Evolutionary conservation across 768 basidiomycete species (phyloP).

Genomic region (Chalciporus chontae): DNA sequence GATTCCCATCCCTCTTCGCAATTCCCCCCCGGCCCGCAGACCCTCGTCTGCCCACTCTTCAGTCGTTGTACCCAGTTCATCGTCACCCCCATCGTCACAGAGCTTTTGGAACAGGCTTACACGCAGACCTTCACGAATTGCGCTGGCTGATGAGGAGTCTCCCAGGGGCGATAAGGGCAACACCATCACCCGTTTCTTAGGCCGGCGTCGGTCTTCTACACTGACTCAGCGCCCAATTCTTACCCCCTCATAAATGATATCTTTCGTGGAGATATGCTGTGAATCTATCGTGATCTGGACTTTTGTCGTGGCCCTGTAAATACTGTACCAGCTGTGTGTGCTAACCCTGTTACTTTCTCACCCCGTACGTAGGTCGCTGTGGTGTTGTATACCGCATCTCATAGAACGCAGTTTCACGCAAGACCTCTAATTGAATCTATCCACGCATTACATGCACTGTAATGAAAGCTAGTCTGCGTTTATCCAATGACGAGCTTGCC

Average conservation of each 20-base stretch:
- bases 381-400: no score
- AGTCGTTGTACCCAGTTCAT: not conserved
- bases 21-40: not conserved
- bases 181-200: constrained; percentile 22
- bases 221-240: constrained; percentile 3
- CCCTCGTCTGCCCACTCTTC: constrained; percentile 4
- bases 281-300: not conserved
- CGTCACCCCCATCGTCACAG: constrained; percentile 7
- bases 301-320: not conserved
- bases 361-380: no score
- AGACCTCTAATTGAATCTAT: constrained; percentile 23
- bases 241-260: not conserved
- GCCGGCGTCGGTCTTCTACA: constrained; percentile 9
- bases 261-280: not conserved
- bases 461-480: constrained; percentile 3
- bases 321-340: not conserved
- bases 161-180: constrained; percentile 10
- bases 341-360: no score
- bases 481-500: constrained; percentile 87
- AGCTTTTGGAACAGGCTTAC: constrained; percentile 26
- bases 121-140: constrained; percentile 15
- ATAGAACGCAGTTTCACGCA: constrained; percentile 4
- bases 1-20: constrained; percentile 2
- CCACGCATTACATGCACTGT: constrained; percentile 18
- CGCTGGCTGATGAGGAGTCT: constrained; percentile 8